Percentiles rank a stretch among this genome's conserved stretches.
Conservation (phyloP, 1,284 basidiomycete genomes). For the Cryptococcus jaspeensis region DNA sequence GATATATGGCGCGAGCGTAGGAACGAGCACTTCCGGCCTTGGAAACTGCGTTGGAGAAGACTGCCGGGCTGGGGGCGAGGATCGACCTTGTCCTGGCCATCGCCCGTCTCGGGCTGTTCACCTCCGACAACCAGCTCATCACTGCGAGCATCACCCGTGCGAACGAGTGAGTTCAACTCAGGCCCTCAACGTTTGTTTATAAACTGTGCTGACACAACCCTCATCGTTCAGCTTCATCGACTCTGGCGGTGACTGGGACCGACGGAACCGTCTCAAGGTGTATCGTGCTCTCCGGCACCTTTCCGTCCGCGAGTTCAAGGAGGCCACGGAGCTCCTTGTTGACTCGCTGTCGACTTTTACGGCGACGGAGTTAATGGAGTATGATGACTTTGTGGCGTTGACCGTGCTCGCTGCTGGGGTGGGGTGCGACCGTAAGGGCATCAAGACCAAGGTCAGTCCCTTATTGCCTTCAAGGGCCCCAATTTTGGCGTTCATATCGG, state of each 20-base stretch:
- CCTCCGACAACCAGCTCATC: conserved; percentile 74
- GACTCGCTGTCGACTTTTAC: conserved; percentile 94
- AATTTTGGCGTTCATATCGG: no score
- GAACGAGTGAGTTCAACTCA: conserved; percentile 62
- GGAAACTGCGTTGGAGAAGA: conserved; percentile 84
- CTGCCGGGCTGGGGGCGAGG: conserved; percentile 84
- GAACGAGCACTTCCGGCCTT: conserved; percentile 76
- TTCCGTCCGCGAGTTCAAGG: conserved; percentile 74
- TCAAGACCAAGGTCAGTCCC: conserved; percentile 64
- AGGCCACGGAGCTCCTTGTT: conserved; percentile 72
- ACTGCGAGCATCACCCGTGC: conserved; percentile 74
- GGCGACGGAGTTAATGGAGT: conserved; percentile 82
- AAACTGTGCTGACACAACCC: neutral
- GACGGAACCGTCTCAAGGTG: conserved; percentile 92
- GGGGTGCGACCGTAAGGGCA: conserved; percentile 74
- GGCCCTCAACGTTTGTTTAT: neutral
- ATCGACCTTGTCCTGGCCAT: conserved; percentile 91
- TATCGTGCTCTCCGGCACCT: conserved; percentile 85
- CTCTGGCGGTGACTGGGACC: conserved; percentile 97
- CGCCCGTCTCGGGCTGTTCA: conserved; percentile 89
- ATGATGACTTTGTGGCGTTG: conserved; percentile 87
- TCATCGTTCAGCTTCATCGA: conserved; percentile 75
- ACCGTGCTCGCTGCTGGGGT: conserved; percentile 79
- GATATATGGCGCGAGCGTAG: conserved; percentile 44
- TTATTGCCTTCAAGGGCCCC: no score